Conservation (phyloP, 1,284 basidiomycete genomes). For the Sphagnurus paluster region DNA sequence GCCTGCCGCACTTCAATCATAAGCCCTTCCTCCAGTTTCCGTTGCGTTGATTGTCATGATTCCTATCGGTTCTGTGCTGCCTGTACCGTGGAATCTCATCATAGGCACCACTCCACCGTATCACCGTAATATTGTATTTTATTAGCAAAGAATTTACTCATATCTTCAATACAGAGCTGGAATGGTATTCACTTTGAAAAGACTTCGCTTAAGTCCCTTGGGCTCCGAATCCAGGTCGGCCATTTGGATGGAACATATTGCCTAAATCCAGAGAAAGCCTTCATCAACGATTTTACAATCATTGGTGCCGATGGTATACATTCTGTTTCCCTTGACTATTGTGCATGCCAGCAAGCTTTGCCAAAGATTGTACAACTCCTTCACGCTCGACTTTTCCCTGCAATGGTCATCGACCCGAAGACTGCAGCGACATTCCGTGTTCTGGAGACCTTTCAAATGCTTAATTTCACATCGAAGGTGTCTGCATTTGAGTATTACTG, state of each 20-base stretch:
- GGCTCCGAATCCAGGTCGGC: conserved; percentile 12
- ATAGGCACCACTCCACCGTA: no score
- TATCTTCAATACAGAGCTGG: conserved; percentile 9
- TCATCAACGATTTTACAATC: conserved; percentile 9
- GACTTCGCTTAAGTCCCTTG: conserved; percentile 1
- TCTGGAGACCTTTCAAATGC: conserved; percentile 24
- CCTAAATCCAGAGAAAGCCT: conserved; percentile 2
- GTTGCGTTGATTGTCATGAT: no score
- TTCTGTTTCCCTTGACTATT: conserved; percentile 21
- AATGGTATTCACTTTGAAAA: conserved; percentile 7
- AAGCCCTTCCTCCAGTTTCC: no score
- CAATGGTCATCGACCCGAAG: conserved; percentile 19
- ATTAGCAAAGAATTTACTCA: no score
- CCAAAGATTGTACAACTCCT: conserved; percentile 23
- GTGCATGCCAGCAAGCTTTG: conserved; percentile 15
- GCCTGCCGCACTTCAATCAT: no score
- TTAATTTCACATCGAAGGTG: conserved; percentile 25
- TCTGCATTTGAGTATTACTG: conserved; percentile 27
- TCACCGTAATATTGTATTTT: no score
- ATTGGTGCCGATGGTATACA: conserved; percentile 21
- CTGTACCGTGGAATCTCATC: no score
- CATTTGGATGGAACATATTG: conserved; percentile 5
- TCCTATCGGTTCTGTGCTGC: no score
- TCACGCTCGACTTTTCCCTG: conserved; percentile 20
- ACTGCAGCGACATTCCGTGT: conserved; percentile 24